Base-by-base conservation (phyloP, 805 yeast genomes). In the Cyberlindnera mycetangii region DNA sequence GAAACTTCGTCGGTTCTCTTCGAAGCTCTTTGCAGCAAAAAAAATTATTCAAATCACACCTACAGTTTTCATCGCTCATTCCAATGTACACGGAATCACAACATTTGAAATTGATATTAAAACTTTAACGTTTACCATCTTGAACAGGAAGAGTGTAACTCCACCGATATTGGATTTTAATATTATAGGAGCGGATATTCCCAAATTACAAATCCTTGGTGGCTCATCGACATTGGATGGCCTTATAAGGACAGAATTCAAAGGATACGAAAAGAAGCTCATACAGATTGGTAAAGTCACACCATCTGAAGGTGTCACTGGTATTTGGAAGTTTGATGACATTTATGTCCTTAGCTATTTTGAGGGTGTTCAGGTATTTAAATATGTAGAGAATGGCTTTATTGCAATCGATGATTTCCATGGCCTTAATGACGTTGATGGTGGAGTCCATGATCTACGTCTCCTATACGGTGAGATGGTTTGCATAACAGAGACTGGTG, bases 81-180 rank as follows among this genome's bases (percentile, higher is more conserved):
- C 58, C 10, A 42, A 19, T 19, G 32, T 40, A 4, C 39, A 37
- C 7, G 42, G 50, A n/a, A 15, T 53, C 24, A 3, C 21, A 8
- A 18, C 42, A 2, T 14, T 55, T 19, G 32, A 30, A 1, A 21
- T 55, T 1, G 37, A 51, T 31, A n/a, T 27, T 14, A 10, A 14
- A 2, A 2, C 17, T 3, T 16, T 33, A 27, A 20, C 40, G 1
- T 34, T 50, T 11, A n/a, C 22, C 6, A 18, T 34, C 1, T 18
- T 43, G 6, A 32, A 46, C 1, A 3, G 15, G 8, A 5, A 34
- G 6, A 20, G 34, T 12, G 32, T 39, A 9, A 38, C 52, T 2
- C 54, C 53, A 2, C 55, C 63, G 4, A 42, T 58, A 2, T 30
- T 58, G 25, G 63, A 59, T 30, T 42, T 59, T 24, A 53, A 55